Conservation (phyloP, 768 basidiomycete genomes). For the Porpolomopsis calyptriformis region DNA sequence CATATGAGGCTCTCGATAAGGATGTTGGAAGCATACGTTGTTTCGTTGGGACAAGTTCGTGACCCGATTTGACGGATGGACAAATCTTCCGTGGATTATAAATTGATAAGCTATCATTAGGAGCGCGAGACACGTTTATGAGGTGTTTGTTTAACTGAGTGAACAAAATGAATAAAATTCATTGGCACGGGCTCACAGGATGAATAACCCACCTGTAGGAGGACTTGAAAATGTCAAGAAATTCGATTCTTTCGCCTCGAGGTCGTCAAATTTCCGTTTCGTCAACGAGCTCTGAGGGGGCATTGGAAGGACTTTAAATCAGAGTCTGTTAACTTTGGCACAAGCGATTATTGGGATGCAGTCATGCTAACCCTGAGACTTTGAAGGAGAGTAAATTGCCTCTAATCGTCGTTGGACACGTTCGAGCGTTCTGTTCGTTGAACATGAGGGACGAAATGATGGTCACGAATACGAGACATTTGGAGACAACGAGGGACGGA, state of each 20-base stretch:
- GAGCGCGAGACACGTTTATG: too few species aligned
- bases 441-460: not conserved
- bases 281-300: not conserved
- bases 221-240: not conserved
- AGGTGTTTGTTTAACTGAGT: too few species aligned
- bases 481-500: conserved; percentile 18
- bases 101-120: too few species aligned
- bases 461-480: not conserved
- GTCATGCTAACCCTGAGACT: conserved; percentile 3
- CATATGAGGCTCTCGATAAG: too few species aligned
- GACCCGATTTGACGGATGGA: too few species aligned
- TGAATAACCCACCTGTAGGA: not conserved
- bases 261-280: not conserved
- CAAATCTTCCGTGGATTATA: too few species aligned
- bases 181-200: not conserved
- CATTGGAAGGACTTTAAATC: not conserved
- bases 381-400: conserved; percentile 7
- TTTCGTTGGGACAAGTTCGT: too few species aligned
- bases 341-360: not conserved
- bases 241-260: not conserved
- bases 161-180: not conserved
- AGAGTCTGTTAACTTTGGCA: not conserved
- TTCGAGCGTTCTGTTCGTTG: conserved; percentile 1
- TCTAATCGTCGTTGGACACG: conserved; percentile 8
- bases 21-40: too few species aligned